Base-by-base conservation (phyloP, 2,329 filamentous ascomycete species). In the Xylaria arbuscula region DNA sequence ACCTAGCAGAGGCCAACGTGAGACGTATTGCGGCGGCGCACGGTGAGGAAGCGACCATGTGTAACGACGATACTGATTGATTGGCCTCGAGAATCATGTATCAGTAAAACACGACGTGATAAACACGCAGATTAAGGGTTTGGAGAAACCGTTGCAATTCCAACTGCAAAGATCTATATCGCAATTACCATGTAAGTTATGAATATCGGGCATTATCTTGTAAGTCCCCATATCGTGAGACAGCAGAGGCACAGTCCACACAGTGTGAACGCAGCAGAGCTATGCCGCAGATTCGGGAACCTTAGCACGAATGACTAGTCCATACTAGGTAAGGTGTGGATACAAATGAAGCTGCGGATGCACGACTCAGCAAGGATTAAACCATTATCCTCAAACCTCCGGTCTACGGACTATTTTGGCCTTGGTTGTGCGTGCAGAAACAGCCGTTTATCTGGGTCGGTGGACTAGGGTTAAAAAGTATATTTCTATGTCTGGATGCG, bases 351-450 rank as follows among this genome's bases (percentile, higher is more conserved):
- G 28, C 28, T n/a, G 10, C 15, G 36, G 42, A 22, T 38, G 58
- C 64, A 62, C 38, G 53, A 66, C 50, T 53, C 51, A 53, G 38
- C 58, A 66, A 36, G 64, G 58, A 32, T 53, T 24, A 10, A 17
- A 19, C 53, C 53, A 40, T 38, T 15, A 45, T 17, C 40, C 40
- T 45, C 40, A 45, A 34, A 56, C 53, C 58, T 62, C 64, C 64
- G 58, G 38, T 62, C 59, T 36, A 62, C 58, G 59, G 64, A 40
- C 57, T 28, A 28, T 28, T 28, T 28, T 28, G 28, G 40, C 40
- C 15, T 45, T 17, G 40, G n/a, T 45, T 17, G 15, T 17, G 40
- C 4, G 40, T 17, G 40, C 28, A 28, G 28, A 28, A 28, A 28
- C 28, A 28, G 28, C 28, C 28, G 28, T 28, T 28, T 28, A 28